Evolutionary conservation across 2,329 filamentous ascomycete genomes (phyloP), one percentile per base, ranked within the genome.

Genomic region (Trichoderma aggressivum): DNA sequence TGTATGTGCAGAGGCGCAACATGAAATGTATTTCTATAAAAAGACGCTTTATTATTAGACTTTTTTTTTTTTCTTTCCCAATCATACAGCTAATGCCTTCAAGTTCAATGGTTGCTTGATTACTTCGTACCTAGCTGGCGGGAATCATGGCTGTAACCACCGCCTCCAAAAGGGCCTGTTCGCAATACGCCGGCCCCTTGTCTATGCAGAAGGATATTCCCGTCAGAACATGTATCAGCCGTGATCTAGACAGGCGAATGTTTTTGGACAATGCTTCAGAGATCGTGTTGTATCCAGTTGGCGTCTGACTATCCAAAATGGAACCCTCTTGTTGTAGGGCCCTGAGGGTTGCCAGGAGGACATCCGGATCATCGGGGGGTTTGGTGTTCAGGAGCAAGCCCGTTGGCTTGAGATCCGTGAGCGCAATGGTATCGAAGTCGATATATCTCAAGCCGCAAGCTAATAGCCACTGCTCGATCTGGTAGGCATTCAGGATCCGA

Each of bases 381-480:
- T 11, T 59, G 3, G 14, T 50, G 30, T 26, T 60, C 28, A 36
- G 21, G n/a, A 53, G 26, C n/a, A 47, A 24, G 18, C 65, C 34
- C 6, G 39, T 32, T 18, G 65, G 65, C 8, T 60, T 60, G n/a
- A 68, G 21, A 7, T 68, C 36, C 26, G 39, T 60, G 14, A 68
- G 65, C 21, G 60, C 55, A 50, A 68, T 53, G 7, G 34, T 68
- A 18, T 68, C 65, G 3, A 50, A 14, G 7, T 60, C 39, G 21
- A 59, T 12, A 28, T 50, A 26, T 11, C n/a, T 68, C 65, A 68
- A 26, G 3, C 65, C 65, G 43, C 65, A 68, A 60, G 65, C 55
- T 36, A 60, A 53, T 0, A 68, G 28, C 65, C 65, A 68, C 39
- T 68, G 65, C 56, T 68, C 65, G 11, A 68, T 68, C 65, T 68